Base-by-base conservation (phyloP, 441 rosid species). In the Isatis lusitanica region DNA sequence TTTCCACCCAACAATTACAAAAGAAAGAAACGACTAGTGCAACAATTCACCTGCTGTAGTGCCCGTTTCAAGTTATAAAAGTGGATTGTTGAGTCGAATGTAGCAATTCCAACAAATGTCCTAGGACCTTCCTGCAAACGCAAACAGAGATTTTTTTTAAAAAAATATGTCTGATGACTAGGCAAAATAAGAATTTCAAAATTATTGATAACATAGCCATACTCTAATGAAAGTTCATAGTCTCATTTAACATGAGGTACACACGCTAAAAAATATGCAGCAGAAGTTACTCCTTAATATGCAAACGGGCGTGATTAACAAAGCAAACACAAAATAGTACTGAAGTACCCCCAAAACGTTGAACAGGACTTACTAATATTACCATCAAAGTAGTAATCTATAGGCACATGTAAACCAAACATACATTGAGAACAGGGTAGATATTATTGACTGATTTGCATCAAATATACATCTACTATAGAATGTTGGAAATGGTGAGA, bases 61-160 rank as follows among this genome's bases (percentile, higher is more conserved):
- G 93, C 89, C 12, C 88, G 84, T 77, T 92, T 92, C 78, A 92
- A 80, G 80, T 85, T 90, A 77, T 90, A 92, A 76, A 92, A 92
- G 73, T 92, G 94, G 51, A 92, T 85, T 30, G 96, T 83, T 8
- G 92, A 85, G 79, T 92, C 98, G 74, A 84, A 90, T 56, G 98
- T 92, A 31, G 93, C 98, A 77, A 92, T 80, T 72, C 98, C 98
- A 16, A 90, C 96, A 86, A 86, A 83, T 59, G 96, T 90, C 69
- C 89, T 86, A 46, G 89, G 90, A 74, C 95, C 93, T 85, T 92
- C 98, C 98, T 92, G 93, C 75, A 76, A 21, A 50, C 35, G 31
- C 62, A 62, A 61, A 47, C 12, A 71, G 10, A 33, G 9, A 9
- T 24, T n/a, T 57, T 43, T 48, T 57, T 15, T 21, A 21, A 21